These are phyloP conservation scores for Thielaviopsis ethacetica DNA, from an alignment of 2,329 filamentous ascomycete species.

Conservation along the genomic window DNA sequence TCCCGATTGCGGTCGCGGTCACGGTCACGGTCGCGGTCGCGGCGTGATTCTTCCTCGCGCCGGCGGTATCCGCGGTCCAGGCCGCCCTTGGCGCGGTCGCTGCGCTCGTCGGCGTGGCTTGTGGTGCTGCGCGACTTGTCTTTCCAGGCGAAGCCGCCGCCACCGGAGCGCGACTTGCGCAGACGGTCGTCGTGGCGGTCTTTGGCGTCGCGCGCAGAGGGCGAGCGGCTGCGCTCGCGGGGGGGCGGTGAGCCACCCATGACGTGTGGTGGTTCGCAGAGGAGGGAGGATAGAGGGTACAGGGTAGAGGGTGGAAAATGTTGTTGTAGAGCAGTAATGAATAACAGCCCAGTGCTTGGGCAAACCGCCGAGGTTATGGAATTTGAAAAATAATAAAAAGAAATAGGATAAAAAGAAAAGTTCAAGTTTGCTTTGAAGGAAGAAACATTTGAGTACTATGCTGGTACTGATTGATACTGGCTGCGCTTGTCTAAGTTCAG, in stretches of 20 bases:
- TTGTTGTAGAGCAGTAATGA: not conserved
- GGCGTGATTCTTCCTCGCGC: slow-evolving; percentile 15
- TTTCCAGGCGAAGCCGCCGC: slow-evolving; percentile 39
- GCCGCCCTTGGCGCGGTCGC: slow-evolving; percentile 16
- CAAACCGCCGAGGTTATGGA: too few relatives aligned
- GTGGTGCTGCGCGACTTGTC: slow-evolving; percentile 29
- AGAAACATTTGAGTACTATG: too few relatives aligned
- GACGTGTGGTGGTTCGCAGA: not conserved
- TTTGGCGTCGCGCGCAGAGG: slow-evolving; percentile 31
- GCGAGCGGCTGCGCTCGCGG: slow-evolving; percentile 30
- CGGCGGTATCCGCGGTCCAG: slow-evolving; percentile 21
- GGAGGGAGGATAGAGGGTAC: not conserved
- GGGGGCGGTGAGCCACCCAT: not conserved
- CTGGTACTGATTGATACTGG: too few relatives aligned
- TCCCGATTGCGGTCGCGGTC: slow-evolving; percentile 7
- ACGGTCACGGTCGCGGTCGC: slow-evolving; percentile 17
- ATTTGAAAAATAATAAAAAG: not conserved
- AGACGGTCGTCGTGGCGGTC: slow-evolving; percentile 27
- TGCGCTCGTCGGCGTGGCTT: slow-evolving; percentile 23
- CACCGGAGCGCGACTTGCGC: slow-evolving; percentile 15
- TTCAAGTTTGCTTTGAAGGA: not conserved
- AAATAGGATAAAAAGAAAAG: not conserved
- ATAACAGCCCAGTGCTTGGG: too few relatives aligned
- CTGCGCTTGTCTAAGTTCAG: not conserved
- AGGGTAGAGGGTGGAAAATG: too few relatives aligned